Percentiles rank a stretch among this genome's conserved stretches.
phyloP scores from a whole-genome alignment of 768 basidiomycete species.

The Serendipita sp. region DNA sequence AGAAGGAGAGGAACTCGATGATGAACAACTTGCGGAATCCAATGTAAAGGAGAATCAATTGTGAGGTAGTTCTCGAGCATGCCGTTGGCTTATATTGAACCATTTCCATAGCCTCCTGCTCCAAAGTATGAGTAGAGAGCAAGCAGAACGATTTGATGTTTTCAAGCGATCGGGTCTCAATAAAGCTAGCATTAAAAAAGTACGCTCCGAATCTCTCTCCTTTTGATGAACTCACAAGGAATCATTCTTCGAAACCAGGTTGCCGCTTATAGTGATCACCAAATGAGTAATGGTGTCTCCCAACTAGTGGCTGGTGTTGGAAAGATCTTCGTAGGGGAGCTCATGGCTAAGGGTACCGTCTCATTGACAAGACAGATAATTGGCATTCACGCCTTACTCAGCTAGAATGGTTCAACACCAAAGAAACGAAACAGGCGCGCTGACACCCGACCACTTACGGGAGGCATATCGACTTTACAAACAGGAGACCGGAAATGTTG shows the following conservation, averaged over 20 bases:
- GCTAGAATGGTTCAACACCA: slow-evolving; percentile 62
- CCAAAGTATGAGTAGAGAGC: slow-evolving; percentile 69
- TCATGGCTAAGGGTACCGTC: slow-evolving; percentile 64
- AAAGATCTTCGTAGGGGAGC: slow-evolving; percentile 87
- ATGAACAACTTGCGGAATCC: background rate
- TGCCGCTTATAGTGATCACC: background rate
- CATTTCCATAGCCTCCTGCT: slow-evolving; percentile 48
- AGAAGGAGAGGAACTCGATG: slow-evolving; percentile 15
- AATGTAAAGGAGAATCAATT: background rate
- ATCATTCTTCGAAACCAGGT: background rate
- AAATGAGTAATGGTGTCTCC: slow-evolving; percentile 30
- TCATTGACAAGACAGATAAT: background rate
- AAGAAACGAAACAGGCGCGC: slow-evolving; percentile 55
- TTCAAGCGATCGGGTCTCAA: slow-evolving; percentile 71
- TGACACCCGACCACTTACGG: slow-evolving; percentile 77
- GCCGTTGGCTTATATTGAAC: slow-evolving; percentile 7
- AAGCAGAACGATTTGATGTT: slow-evolving; percentile 80
- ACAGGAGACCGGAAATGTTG: slow-evolving; percentile 63
- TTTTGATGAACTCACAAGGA: background rate
- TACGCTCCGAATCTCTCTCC: slow-evolving; percentile 15
- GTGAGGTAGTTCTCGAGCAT: background rate
- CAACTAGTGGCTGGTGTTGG: slow-evolving; percentile 80
- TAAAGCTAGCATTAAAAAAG: slow-evolving; percentile 70
- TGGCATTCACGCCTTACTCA: slow-evolving; percentile 16
- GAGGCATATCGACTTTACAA: slow-evolving; percentile 79